phyloP scores from a whole-genome alignment of 768 basidiomycete species.

The Mycena filopes region DNA sequence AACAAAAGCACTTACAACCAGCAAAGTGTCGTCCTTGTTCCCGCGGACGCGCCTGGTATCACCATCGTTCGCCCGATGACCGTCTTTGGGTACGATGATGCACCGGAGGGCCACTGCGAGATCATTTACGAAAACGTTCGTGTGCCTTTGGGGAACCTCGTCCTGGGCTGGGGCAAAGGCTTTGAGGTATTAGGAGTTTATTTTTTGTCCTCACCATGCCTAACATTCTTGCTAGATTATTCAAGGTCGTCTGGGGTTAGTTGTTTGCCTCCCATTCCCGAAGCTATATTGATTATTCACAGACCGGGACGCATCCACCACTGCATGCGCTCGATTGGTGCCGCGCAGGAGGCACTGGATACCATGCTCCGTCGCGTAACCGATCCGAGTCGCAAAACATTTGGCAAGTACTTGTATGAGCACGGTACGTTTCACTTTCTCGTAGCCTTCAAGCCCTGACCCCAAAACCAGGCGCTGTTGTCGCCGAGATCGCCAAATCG shows the following conservation, averaged over 20 bases:
- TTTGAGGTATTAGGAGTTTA: conserved; percentile 73
- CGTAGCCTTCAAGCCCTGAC: background rate
- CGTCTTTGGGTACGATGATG: conserved; percentile 95
- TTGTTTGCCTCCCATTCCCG: background rate
- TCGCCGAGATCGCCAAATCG: conserved; percentile 91
- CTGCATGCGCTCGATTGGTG: conserved; percentile 97
- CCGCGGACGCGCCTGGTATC: conserved; percentile 86
- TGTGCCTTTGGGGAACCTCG: conserved; percentile 83
- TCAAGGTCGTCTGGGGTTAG: conserved; percentile 93
- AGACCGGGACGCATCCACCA: conserved; percentile 97
- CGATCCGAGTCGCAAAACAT: conserved; percentile 91
- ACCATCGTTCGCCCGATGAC: conserved; percentile 92
- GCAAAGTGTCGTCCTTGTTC: conserved; percentile 96
- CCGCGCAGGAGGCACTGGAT: conserved; percentile 86
- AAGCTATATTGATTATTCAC: conserved; percentile 11
- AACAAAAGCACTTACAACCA: conserved; percentile 83
- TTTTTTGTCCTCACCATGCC: background rate
- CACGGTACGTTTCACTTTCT: conserved; percentile 68
- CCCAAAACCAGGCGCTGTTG: conserved; percentile 72
- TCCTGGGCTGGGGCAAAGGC: conserved; percentile 94
- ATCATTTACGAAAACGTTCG: conserved; percentile 94
- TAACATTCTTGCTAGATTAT: conserved; percentile 65
- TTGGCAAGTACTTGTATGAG: conserved; percentile 90
- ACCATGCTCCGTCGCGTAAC: conserved; percentile 91
- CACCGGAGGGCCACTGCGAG: conserved; percentile 97